Percentiles rank a stretch among this genome's conserved stretches.
Conservation (phyloP, 1,284 basidiomycete genomes). For the Filobasidium uniguttulatum region DNA sequence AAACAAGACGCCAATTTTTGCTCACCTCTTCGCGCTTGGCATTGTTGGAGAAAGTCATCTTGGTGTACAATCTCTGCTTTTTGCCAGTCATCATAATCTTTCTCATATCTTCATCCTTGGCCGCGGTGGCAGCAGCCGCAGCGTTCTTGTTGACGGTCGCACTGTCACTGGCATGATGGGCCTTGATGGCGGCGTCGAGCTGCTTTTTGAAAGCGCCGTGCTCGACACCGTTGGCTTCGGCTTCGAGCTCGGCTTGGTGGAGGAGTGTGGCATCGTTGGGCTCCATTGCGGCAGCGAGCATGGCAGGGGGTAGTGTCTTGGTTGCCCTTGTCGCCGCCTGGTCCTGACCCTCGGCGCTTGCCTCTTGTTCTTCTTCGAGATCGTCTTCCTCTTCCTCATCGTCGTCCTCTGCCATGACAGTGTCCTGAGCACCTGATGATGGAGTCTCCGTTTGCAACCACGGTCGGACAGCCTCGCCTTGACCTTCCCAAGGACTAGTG, state of each 20-base stretch:
- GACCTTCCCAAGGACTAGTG: constrained; percentile 82
- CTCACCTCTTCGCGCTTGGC: constrained; percentile 66
- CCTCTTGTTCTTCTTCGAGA: constrained; percentile 32
- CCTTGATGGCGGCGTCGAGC: constrained; percentile 54
- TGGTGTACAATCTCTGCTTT: constrained; percentile 88
- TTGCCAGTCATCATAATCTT: constrained; percentile 99
- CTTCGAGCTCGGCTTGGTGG: constrained; percentile 81
- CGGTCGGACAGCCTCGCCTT: constrained; percentile 49
- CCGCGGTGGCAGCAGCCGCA: constrained; percentile 8
- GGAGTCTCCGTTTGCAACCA: constrained; percentile 41
- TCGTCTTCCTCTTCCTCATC: constrained; percentile 34
- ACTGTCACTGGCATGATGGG: constrained; percentile 23
- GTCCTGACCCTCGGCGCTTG: constrained; percentile 19
- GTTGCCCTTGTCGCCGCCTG: constrained; percentile 18
- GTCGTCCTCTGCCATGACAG: constrained; percentile 28
- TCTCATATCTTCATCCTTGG: constrained; percentile 70
- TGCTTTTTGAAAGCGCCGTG: constrained; percentile 70
- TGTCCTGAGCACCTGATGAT: constrained; percentile 29
- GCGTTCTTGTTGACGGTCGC: constrained; percentile 18
- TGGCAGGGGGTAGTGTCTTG: constrained; percentile 38
- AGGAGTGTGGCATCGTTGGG: constrained; percentile 55
- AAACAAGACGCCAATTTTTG: background rate
- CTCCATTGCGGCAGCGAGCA: constrained; percentile 45
- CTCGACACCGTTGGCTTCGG: constrained; percentile 78
- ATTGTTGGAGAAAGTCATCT: constrained; percentile 77